Base-by-base conservation (phyloP, 208 protist species). In the Lotmaria passim region DNA sequence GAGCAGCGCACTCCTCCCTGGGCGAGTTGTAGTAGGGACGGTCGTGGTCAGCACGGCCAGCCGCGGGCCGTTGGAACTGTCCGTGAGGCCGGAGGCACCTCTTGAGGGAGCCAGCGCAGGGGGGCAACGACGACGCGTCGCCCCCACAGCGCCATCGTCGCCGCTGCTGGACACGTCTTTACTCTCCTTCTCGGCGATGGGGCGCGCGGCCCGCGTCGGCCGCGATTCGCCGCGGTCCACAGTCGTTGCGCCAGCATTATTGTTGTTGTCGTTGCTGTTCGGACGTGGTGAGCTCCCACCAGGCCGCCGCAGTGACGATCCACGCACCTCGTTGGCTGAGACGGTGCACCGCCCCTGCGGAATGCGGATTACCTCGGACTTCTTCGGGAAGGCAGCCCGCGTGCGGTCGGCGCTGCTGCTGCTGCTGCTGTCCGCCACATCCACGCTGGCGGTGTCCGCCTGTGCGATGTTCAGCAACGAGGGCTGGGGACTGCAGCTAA, bases 331-430 rank as follows among this genome's bases (percentile, higher is more conserved):
- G 28, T 43, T 43, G 23, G 55, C 70, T 7, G 70, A 76, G 47
- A 58, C 46, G 53, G 70, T 59, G 28, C 62, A 62, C n/a, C 70
- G 62, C 10, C 26, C 38, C 19, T 64, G 52, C 55, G 44, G 14
- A 12, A 58, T 53, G 36, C 44, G 70, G 12, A 65, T 19, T 2
- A 70, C 52, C 30, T 34, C 62, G 8, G 70, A 69, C 62, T 51
- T 65, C 39, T 58, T 58, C 10, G 53, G 70, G 4, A 26, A n/a
- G 21, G 30, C 33, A 4, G 26, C 28, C 0, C 56, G 23, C 5
- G 52, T 17, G 24, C 19, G 44, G 23, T 39, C n/a, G 17, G 47
- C 48, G 60, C 48, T 67, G 60, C 44, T 34, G 59, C 30, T 44
- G 14, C 15, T 15, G 31, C 11, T 55, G 26, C 28, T 36, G 17